Conservation (phyloP, 2,329 filamentous ascomycete species). For the Helminthosporium solani region DNA sequence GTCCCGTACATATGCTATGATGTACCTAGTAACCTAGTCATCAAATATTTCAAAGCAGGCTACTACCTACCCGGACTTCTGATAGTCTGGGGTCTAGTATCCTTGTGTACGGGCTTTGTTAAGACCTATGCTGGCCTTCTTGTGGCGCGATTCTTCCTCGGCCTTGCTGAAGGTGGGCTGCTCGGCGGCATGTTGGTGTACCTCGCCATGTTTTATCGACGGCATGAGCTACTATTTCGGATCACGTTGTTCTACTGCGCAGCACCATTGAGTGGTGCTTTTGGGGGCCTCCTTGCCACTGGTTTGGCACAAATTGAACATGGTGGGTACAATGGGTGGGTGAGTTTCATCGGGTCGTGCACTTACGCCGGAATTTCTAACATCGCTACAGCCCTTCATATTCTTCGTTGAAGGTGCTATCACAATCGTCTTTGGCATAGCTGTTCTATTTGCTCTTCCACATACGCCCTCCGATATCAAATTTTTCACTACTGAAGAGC, state of each 20-base stretch:
- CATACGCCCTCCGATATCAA: constrained; percentile 47
- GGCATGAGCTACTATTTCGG: constrained; percentile 45
- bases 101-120: constrained; percentile 45
- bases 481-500: constrained; percentile 32
- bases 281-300: constrained; percentile 47
- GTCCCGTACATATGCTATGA: constrained; percentile 47
- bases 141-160: constrained; percentile 45
- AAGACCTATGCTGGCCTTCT: constrained; percentile 44
- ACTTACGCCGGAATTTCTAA: neutral
- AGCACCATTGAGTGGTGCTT: constrained; percentile 43
- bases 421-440: constrained; percentile 42
- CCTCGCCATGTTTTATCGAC: constrained; percentile 46
- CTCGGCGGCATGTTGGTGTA: constrained; percentile 46
- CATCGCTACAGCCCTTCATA: constrained; percentile 26
- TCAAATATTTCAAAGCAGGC: constrained; percentile 45
- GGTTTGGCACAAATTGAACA: constrained; percentile 44
- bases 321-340: constrained; percentile 43
- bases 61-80: constrained; percentile 45
- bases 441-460: constrained; percentile 54
- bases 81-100: constrained; percentile 44
- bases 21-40: constrained; percentile 44
- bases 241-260: constrained; percentile 43
- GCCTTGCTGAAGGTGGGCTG: constrained; percentile 46
- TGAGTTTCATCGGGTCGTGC: constrained; percentile 4
- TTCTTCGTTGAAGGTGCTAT: constrained; percentile 38